Conservation (phyloP, 805 yeast species). For the Candida insectalens region DNA sequence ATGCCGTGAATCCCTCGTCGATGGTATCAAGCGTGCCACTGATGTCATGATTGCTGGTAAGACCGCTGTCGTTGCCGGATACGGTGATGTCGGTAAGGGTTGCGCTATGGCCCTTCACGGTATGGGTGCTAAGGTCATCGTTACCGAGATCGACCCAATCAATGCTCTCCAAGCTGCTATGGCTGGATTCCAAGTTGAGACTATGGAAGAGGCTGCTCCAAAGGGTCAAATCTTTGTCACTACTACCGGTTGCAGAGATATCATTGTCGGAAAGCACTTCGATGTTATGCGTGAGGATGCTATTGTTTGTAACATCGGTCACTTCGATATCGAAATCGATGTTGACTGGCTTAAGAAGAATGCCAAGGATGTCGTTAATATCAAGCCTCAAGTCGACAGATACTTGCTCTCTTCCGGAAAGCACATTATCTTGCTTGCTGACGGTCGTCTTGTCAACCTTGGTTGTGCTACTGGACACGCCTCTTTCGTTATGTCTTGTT, state of each 20-base stretch:
- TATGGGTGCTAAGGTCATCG: slow-evolving; percentile 98
- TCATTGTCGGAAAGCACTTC: slow-evolving; percentile 84
- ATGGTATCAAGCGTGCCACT: slow-evolving; percentile 99
- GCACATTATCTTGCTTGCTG: slow-evolving; percentile 93
- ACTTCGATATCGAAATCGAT: slow-evolving; percentile 97
- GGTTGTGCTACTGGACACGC: slow-evolving; percentile 99
- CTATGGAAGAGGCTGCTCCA: slow-evolving; percentile 89
- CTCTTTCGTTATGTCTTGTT: slow-evolving; percentile 98
- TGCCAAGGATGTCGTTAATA: slow-evolving; percentile 89
- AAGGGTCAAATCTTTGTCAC: slow-evolving; percentile 97
- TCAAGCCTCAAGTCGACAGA: slow-evolving; percentile 99
- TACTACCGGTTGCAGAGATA: slow-evolving; percentile 99
- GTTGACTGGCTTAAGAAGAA: slow-evolving; percentile 97
- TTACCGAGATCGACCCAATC: slow-evolving; percentile 97
- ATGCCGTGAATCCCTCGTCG: slow-evolving; percentile 96
- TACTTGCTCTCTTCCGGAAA: slow-evolving; percentile 81
- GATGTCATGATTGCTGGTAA: slow-evolving; percentile 99
- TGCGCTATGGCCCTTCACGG: slow-evolving; percentile 98
- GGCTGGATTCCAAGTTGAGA: slow-evolving; percentile 93
- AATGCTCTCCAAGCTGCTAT: slow-evolving; percentile 99
- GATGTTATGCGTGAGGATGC: slow-evolving; percentile 97
- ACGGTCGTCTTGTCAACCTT: slow-evolving; percentile 98
- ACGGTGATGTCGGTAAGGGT: slow-evolving; percentile 99
- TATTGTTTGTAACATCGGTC: slow-evolving; percentile 99
- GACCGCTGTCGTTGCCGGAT: slow-evolving; percentile 98